phyloP scores from a whole-genome alignment of 345 rosid species.

The Aquilaria sinensis region DNA sequence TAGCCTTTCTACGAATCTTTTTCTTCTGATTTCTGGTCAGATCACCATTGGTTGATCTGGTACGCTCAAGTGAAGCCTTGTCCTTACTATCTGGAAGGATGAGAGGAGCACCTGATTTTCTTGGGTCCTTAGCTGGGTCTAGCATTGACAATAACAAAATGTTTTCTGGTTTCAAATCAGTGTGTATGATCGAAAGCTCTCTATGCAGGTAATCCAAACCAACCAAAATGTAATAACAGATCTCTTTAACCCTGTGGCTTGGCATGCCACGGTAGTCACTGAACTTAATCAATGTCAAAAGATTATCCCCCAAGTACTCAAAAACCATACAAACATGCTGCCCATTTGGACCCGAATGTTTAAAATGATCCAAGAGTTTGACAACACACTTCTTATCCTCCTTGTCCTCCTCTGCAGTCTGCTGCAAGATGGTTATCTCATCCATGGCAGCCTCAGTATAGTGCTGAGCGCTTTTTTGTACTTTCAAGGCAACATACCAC shows the following conservation, averaged over 20 bases:
- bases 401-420: conserved; percentile 58
- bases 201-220: conserved; percentile 71
- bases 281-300: conserved; percentile 61
- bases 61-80: conserved; percentile 26
- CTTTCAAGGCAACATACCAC: conserved; percentile 60
- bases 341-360: conserved; percentile 75
- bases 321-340: conserved; percentile 81
- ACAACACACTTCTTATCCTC: conserved; percentile 61
- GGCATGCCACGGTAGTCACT: conserved; percentile 54
- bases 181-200: conserved; percentile 69
- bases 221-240: conserved; percentile 45
- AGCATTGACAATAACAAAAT: conserved; percentile 54
- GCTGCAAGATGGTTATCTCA: conserved; percentile 70
- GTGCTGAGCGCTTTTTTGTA: conserved; percentile 75
- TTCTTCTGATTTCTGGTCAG: conserved; percentile 52
- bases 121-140: conserved; percentile 52
- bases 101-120: conserved; percentile 37
- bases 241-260: conserved; percentile 49
- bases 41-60: conserved; percentile 36
- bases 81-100: conserved; percentile 41
- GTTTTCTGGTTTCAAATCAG: conserved; percentile 69
- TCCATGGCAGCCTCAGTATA: conserved; percentile 79
- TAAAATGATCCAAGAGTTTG: conserved; percentile 73
- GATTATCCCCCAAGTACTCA: conserved; percentile 72
- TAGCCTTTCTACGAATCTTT: conserved; percentile 52